Evolutionary conservation across 2,329 filamentous ascomycete genomes (phyloP).

Genomic region (Ophiostoma himal-ulmi): DNA sequence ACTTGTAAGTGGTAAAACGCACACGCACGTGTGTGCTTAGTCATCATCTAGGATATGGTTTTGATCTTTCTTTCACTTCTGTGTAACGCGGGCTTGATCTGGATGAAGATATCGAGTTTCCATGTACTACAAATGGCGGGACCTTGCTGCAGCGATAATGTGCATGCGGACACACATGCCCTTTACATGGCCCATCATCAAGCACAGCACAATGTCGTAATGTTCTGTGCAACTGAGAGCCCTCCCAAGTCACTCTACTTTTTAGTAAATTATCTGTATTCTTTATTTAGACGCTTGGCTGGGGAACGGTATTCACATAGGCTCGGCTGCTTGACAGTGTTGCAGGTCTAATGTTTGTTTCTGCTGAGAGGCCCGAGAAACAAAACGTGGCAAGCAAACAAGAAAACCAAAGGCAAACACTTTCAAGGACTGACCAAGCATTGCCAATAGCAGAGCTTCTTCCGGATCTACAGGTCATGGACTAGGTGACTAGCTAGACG

Average conservation of each 20-base stretch:
- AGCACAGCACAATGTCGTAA: not conserved
- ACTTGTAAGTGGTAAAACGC: not conserved
- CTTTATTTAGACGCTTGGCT: not conserved
- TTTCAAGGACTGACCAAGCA: not conserved
- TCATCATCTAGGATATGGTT: not conserved
- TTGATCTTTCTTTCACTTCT: not conserved
- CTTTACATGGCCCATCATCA: not conserved
- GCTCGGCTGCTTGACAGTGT: constrained; percentile 9
- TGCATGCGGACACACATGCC: not conserved
- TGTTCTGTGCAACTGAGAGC: not conserved
- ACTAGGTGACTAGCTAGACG: not conserved
- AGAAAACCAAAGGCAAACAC: constrained; percentile 2
- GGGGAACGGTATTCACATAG: not conserved
- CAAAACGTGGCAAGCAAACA: not conserved
- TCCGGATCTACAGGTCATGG: no score
- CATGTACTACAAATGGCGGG: not conserved
- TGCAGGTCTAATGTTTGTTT: not conserved
- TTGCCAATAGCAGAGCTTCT: not conserved
- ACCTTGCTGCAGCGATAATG: not conserved
- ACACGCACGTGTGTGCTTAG: constrained; percentile 10
- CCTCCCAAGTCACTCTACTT: not conserved
- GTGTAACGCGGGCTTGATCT: no score
- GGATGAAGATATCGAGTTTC: not conserved
- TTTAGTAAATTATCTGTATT: not conserved
- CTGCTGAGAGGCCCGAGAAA: not conserved